Evolutionary conservation across 2,329 filamentous ascomycete species (phyloP), one percentile per base, ranked within the genome.

Genomic region (Trichoderma citrinoviride): DNA sequence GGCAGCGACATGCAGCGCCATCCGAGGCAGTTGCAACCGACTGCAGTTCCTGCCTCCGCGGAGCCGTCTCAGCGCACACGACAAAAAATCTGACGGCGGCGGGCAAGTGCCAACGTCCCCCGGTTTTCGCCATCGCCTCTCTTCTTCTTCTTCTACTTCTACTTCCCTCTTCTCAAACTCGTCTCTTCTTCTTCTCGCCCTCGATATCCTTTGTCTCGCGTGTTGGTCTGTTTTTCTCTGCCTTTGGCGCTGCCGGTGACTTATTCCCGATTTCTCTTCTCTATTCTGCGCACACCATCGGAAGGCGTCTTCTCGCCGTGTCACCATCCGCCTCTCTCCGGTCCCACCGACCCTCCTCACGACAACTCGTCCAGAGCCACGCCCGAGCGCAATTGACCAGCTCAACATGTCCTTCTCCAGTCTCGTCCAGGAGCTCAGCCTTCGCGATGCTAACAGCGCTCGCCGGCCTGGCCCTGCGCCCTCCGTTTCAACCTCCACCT

Each of bases 351-450:
- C 19, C 19, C 27, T 33, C 43, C 14, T 33, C 41, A 52, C 52
- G 12, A 37, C 33, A 14, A 54, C 29, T 27, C 33, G 23, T 60
- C 23, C 64, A 56, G 62, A 60, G 12, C 7, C 43, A 29, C 19
- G 21, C 5, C 23, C n/a, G n/a, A 12, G 10, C 33, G 53, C 43
- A 53, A 64, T 66, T 64, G 50, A 50, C 29, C 53, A n/a, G 33
- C 47, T 37, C 68, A 72, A 61, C 66, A 89, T 89, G 87, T 89
- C 87, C 41, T 89, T 89, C 78, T 89, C 87, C 46, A 87, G 83
- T 72, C 85, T 89, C 61, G 85, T 89, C 25, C 86, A 89, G 69
- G 86, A 89, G 69, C 77, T 89, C 67, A 82, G 83, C 29, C 81
- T 88, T 67, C 85, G 85, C 71, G 86, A 88, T 72, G 73, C 77